Conservation (phyloP, 495 filamentous ascomycete species). For the Podospora pseudocomata region DNA sequence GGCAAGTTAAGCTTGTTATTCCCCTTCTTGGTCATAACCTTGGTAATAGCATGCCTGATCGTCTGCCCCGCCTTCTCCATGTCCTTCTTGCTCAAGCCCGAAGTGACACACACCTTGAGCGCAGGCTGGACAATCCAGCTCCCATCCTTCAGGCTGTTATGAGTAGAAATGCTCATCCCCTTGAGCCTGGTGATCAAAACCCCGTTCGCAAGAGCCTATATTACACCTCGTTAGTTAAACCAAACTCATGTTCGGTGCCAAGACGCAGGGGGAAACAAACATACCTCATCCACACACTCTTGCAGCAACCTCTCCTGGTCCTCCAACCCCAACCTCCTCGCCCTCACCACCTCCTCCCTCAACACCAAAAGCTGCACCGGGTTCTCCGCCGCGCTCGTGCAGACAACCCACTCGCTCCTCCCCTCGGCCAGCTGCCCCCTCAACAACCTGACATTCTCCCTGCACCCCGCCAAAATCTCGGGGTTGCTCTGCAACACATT, state of each 20-base stretch:
- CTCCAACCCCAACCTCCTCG: slow-evolving; percentile 58
- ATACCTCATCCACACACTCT: slow-evolving; percentile 91
- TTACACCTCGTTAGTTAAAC: slow-evolving; percentile 4
- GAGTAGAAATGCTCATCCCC: slow-evolving; percentile 59
- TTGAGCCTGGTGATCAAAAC: slow-evolving; percentile 86
- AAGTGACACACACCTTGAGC: slow-evolving; percentile 86
- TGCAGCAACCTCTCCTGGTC: slow-evolving; percentile 86
- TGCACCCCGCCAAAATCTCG: slow-evolving; percentile 67
- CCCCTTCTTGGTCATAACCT: slow-evolving; percentile 61
- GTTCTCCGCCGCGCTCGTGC: slow-evolving; percentile 78
- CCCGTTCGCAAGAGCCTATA: slow-evolving; percentile 70
- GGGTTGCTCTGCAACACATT: slow-evolving; percentile 78
- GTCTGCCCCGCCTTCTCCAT: slow-evolving; percentile 85
- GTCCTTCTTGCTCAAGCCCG: slow-evolving; percentile 85
- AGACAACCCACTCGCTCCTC: slow-evolving; percentile 84
- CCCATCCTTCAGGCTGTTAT: slow-evolving; percentile 56
- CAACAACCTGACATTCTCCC: slow-evolving; percentile 80
- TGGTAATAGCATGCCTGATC: slow-evolving; percentile 90
- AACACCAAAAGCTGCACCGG: slow-evolving; percentile 81
- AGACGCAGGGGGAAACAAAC: slow-evolving; percentile 17
- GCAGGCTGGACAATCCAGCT: slow-evolving; percentile 65
- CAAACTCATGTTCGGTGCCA: too few relatives aligned
- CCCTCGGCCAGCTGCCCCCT: slow-evolving; percentile 77
- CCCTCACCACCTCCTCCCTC: slow-evolving; percentile 75
- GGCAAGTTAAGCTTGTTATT: slow-evolving; percentile 38